These are phyloP conservation scores for Fusarium pseudonygamai DNA, from an alignment of 2,329 filamentous ascomycete genomes.

Conservation along the genomic window DNA sequence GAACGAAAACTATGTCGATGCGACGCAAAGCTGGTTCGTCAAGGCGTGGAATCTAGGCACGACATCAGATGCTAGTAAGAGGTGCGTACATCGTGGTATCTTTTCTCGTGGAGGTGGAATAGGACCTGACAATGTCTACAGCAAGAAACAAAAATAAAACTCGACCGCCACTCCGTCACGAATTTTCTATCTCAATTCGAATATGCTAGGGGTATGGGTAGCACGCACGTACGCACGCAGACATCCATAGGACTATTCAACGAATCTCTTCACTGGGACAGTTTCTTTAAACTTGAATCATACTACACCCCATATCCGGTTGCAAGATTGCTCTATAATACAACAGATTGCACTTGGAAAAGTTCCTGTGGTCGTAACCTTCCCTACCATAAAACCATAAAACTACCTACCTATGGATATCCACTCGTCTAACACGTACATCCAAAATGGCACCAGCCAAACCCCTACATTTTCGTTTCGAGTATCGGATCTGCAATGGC, in stretches of 20 bases:
- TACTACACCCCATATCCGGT: neutral
- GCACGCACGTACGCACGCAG: neutral
- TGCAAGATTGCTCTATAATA: neutral
- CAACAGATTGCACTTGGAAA: neutral
- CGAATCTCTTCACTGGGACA: neutral
- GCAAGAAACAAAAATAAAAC: constrained; percentile 40
- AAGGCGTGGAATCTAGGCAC: constrained; percentile 71
- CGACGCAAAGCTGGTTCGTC: constrained; percentile 74
- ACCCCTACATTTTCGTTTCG: constrained; percentile 3
- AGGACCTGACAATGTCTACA: constrained; percentile 22
- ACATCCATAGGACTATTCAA: neutral
- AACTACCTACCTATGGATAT: neutral
- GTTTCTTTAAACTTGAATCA: neutral
- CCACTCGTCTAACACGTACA: neutral
- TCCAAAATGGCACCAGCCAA: neutral
- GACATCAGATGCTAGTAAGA: constrained; percentile 28
- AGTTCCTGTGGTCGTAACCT: neutral
- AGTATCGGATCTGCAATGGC: neutral
- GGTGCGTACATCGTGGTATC: constrained; percentile 11
- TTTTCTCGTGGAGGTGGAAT: neutral
- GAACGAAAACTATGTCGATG: constrained; percentile 77
- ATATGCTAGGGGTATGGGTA: neutral
- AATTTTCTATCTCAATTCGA: neutral
- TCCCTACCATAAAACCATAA: neutral
- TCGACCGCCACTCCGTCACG: neutral